phyloP scores from a whole-genome alignment of 306 rosid species.

The Acacia crassicarpa region DNA sequence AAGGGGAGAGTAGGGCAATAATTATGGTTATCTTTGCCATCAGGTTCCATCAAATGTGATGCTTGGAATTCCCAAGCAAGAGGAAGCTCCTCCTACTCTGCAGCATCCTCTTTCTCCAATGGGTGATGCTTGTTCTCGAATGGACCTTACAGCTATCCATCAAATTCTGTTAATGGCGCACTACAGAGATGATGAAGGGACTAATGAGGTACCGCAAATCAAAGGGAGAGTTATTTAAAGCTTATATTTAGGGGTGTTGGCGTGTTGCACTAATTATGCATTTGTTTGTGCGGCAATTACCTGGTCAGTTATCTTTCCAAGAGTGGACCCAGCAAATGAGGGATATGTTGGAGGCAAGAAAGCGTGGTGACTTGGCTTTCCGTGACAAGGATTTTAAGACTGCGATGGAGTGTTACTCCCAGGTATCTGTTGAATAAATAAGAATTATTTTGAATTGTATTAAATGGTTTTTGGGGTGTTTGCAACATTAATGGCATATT shows the following conservation, averaged over 20 bases:
- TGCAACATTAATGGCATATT: background rate
- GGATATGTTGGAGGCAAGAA: conserved; percentile 77
- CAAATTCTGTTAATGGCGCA: conserved; percentile 69
- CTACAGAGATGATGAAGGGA: conserved; percentile 75
- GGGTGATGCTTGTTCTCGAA: conserved; percentile 76
- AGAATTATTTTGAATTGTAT: background rate
- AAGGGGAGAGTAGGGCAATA: background rate
- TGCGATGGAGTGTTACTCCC: conserved; percentile 68
- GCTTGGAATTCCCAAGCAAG: conserved; percentile 81
- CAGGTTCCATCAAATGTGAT: conserved; percentile 70
- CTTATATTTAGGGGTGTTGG: background rate
- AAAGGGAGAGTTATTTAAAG: conserved; percentile 9
- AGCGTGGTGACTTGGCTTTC: conserved; percentile 75
- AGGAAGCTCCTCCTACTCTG: conserved; percentile 67
- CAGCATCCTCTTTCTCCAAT: conserved; percentile 71
- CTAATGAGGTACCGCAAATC: conserved; percentile 56
- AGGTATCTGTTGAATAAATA: conserved; percentile 36
- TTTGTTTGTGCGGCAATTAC: background rate
- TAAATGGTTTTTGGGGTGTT: background rate
- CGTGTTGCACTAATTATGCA: background rate
- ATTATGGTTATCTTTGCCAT: conserved; percentile 7
- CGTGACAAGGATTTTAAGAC: conserved; percentile 73
- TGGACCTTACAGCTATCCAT: conserved; percentile 79
- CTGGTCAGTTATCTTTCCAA: conserved; percentile 72
- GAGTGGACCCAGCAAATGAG: conserved; percentile 86